Evolutionary conservation across 1,284 basidiomycete genomes (phyloP).

Genomic region (Rhodotorula sp.): DNA sequence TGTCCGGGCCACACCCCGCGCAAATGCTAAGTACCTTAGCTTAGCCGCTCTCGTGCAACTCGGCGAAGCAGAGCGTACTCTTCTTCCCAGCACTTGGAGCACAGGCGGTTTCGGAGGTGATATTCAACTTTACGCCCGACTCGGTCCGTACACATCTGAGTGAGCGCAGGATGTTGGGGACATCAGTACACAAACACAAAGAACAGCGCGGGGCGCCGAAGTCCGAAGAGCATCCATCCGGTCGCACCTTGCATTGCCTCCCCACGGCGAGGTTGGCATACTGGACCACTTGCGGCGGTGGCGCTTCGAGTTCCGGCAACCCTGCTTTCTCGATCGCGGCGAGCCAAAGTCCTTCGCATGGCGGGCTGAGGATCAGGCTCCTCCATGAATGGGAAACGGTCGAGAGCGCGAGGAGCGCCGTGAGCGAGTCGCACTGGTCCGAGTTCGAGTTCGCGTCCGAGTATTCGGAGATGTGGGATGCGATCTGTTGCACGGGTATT

Average conservation of each 20-base stretch:
- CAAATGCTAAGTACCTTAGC: no score
- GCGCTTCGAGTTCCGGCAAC: slow-evolving; percentile 15
- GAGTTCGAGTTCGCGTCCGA: neutral
- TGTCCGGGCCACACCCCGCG: no score
- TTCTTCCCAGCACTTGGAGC: slow-evolving; percentile 21
- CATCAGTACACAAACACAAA: neutral
- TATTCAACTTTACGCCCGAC: slow-evolving; percentile 19
- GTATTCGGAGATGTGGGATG: no score
- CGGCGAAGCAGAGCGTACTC: no score
- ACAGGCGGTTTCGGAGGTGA: slow-evolving; percentile 16
- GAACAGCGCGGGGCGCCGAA: neutral
- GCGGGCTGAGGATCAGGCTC: neutral
- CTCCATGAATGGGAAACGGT: slow-evolving; percentile 1
- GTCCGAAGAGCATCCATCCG: neutral
- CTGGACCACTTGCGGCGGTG: neutral
- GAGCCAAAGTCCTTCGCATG: slow-evolving; percentile 6
- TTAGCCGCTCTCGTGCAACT: no score
- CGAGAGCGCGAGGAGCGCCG: slow-evolving; percentile 14
- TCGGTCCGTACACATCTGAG: slow-evolving; percentile 13
- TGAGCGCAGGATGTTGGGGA: neutral
- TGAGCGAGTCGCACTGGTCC: neutral
- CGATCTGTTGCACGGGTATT: no score
- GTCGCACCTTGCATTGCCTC: slow-evolving; percentile 12
- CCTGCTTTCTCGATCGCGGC: neutral
- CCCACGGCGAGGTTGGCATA: slow-evolving; percentile 13